These are phyloP conservation scores for Penicillium psychrosexuale DNA, from an alignment of 2,329 filamentous ascomycete genomes.

Conservation along the genomic window DNA sequence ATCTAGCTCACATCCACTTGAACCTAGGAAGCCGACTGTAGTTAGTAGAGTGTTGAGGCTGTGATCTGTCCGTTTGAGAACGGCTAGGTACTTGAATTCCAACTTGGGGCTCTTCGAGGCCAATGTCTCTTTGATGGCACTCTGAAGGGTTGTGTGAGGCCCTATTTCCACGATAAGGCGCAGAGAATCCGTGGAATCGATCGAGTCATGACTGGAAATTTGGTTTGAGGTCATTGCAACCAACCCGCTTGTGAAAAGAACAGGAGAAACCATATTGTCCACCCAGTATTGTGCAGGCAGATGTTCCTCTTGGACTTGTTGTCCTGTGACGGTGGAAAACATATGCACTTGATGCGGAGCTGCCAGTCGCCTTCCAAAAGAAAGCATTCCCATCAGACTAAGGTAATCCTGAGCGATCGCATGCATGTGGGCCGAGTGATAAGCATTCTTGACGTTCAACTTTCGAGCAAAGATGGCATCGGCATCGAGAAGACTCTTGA, in stretches of 20 bases:
- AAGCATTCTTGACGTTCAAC: conserved; percentile 31
- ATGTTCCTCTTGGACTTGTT: conserved; percentile 12
- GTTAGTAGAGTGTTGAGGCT: conserved; percentile 19
- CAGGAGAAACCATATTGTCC: conserved; percentile 32
- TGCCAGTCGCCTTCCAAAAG: conserved; percentile 7
- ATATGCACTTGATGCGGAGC: conserved; percentile 18
- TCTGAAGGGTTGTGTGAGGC: conserved; percentile 31
- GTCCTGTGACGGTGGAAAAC: conserved; percentile 28
- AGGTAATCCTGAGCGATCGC: conserved; percentile 26
- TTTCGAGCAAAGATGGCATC: conserved; percentile 28
- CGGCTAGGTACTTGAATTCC: conserved; percentile 22
- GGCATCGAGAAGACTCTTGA: conserved; percentile 21
- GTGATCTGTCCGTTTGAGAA: conserved; percentile 25
- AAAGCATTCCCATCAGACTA: conserved; percentile 20
- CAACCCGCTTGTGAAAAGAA: conserved; percentile 27
- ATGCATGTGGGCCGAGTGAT: conserved; percentile 32
- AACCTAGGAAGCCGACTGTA: conserved; percentile 20
- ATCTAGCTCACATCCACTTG: conserved; percentile 21
- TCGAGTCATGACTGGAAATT: neutral
- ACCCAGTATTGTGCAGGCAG: conserved; percentile 30
- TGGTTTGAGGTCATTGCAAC: conserved; percentile 8
- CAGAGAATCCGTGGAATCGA: neutral
- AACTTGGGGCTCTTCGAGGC: neutral
- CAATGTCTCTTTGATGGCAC: conserved; percentile 29
- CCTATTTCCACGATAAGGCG: conserved; percentile 32